A percentile compares a stretch with the other conserved stretches of the same genome.
Conservation (phyloP, 192 early-diverging fungal species). For the Jimgerdemannia flammicorona region DNA sequence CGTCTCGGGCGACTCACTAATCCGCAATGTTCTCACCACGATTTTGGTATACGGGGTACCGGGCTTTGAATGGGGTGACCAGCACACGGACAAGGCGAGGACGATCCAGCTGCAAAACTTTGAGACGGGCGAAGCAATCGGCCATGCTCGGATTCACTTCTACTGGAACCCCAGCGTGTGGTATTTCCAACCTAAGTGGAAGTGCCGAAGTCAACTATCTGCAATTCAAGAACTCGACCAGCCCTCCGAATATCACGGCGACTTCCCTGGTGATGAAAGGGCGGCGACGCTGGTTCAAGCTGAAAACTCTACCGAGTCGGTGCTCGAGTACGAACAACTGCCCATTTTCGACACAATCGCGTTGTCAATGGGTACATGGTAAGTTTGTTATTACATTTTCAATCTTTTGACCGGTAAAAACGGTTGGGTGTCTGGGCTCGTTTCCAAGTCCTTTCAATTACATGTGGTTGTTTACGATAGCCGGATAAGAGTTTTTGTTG, state of each 20-base stretch:
- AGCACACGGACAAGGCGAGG: background rate
- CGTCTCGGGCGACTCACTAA: background rate
- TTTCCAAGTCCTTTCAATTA: too few relatives aligned
- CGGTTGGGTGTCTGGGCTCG: too few relatives aligned
- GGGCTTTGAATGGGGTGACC: background rate
- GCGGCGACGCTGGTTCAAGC: background rate
- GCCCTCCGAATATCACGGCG: background rate
- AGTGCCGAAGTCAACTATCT: background rate
- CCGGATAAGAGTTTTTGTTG: background rate
- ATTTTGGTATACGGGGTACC: background rate
- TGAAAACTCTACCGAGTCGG: background rate
- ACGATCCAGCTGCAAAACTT: background rate
- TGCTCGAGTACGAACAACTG: background rate
- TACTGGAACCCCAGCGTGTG: background rate
- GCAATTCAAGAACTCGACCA: background rate
- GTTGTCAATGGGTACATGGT: background rate
- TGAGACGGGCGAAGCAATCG: background rate
- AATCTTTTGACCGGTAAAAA: background rate
- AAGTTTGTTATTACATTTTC: background rate
- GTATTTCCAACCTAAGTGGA: background rate
- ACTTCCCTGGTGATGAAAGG: background rate
- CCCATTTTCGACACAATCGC: background rate
- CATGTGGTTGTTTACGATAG: background rate
- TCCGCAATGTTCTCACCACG: background rate
- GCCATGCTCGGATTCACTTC: background rate